phyloP scores from a whole-genome alignment of 495 filamentous ascomycete species.

The Parathielavia appendiculata region DNA sequence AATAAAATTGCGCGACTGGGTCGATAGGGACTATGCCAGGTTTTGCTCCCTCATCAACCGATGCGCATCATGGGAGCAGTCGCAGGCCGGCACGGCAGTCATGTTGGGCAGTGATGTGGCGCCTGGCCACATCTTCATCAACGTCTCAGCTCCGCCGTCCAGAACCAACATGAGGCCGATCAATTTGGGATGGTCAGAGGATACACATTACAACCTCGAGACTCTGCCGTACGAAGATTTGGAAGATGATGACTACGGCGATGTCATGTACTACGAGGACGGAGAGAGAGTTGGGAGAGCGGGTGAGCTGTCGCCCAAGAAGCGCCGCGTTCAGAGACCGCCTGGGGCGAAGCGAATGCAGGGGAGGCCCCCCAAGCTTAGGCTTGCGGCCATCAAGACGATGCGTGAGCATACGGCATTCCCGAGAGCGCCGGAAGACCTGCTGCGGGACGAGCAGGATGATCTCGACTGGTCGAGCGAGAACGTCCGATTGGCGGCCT shows the following conservation, averaged over 20 bases:
- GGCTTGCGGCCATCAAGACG: conserved; percentile 35
- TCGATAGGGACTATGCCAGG: conserved; percentile 35
- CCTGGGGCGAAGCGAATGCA: conserved; percentile 9
- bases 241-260: conserved; percentile 26
- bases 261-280: conserved; percentile 12
- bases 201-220: conserved; percentile 36
- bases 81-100: conserved; percentile 24
- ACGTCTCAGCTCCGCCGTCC: conserved; percentile 27
- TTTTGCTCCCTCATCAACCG: conserved; percentile 34
- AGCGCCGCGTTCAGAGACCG: conserved; percentile 15
- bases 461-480: conserved; percentile 39
- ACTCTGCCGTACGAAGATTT: conserved; percentile 42
- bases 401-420: conserved; percentile 37
- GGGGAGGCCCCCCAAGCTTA: conserved; percentile 27
- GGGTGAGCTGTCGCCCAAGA: conserved; percentile 8
- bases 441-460: conserved; percentile 32
- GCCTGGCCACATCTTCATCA: conserved; percentile 35
- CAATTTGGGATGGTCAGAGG: conserved; percentile 31
- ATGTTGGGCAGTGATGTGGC: conserved; percentile 26
- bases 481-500: conserved; percentile 56
- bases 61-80: conserved; percentile 41
- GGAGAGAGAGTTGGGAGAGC: background rate
- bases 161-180: conserved; percentile 23
- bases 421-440: conserved; percentile 34
- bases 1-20: conserved; percentile 22